phyloP scores from a whole-genome alignment of 768 basidiomycete genomes.

The Chalciporus piperatus region DNA sequence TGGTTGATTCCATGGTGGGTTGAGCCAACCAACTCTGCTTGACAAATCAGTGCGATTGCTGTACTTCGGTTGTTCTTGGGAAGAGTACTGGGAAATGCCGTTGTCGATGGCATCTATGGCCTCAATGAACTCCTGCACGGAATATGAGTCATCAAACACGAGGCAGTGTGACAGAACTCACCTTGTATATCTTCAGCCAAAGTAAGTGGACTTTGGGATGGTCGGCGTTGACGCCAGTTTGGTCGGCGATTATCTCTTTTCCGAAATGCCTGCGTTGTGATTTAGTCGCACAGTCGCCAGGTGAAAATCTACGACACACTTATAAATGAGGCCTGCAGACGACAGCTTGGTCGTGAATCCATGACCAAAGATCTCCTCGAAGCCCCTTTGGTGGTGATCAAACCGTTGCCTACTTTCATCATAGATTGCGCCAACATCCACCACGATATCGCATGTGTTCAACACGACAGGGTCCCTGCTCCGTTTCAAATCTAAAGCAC shows the following conservation, averaged over 20 bases:
- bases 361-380: slow-evolving; percentile 84
- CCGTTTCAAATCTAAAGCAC: slow-evolving; percentile 56
- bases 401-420: slow-evolving; percentile 75
- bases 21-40: slow-evolving; percentile 77
- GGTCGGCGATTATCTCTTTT: slow-evolving; percentile 73
- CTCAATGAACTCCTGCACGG: slow-evolving; percentile 81
- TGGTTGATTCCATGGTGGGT: slow-evolving; percentile 90
- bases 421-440: slow-evolving; percentile 94
- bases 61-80: slow-evolving; percentile 67
- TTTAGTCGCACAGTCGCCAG: slow-evolving; percentile 2
- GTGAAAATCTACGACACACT: slow-evolving; percentile 48
- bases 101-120: slow-evolving; percentile 95
- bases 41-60: slow-evolving; percentile 79
- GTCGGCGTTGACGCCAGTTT: slow-evolving; percentile 45
- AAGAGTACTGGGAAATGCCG: slow-evolving; percentile 79
- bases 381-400: slow-evolving; percentile 96
- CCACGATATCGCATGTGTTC: slow-evolving; percentile 86
- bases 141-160: slow-evolving; percentile 4
- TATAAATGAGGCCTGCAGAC: slow-evolving; percentile 93
- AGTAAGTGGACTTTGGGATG: slow-evolving; percentile 68
- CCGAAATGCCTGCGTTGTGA: slow-evolving; percentile 72
- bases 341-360: slow-evolving; percentile 88
- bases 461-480: slow-evolving; percentile 70
- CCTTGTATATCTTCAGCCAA: slow-evolving; percentile 90
- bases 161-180: slow-evolving; percentile 24